Base-by-base conservation (phyloP, 1,284 basidiomycete species). In the Thecaphora frezii region DNA sequence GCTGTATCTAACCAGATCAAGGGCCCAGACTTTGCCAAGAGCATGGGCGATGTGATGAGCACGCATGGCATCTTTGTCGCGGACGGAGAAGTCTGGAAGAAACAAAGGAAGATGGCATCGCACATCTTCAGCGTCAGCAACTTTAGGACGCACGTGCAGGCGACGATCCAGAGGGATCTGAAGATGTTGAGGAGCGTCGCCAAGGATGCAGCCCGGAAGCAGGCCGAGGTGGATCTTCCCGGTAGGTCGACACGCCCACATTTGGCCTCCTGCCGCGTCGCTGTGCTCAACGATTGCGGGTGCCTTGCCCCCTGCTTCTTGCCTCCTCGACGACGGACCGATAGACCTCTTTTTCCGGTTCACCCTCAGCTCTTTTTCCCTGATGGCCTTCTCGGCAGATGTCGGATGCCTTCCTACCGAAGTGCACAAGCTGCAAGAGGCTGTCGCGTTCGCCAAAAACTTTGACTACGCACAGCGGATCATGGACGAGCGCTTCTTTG, bases 21-120 rank as follows among this genome's bases (percentile, higher is more conserved):
- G 53, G 72, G 72, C 8, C 1, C 30, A 19, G 44, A 46, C 37
- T 69, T 74, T 52, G 57, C 62, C 22, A 26, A 25, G 10, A 56
- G 58, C 41, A 64, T 74, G 21, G 38, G 39, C 22, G 73, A 73
- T 44, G 42, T 74, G 23, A 54, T 74, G 5, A 60, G 65, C 21
- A 44, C 47, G 13, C 54, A 65, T 23, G 73, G 73, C 40, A 73
- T 74, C 56, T 71, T 74, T 53, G 67, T 63, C 24, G 58, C 71
- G 39, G 78, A 79, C 50, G 78, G 78, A 3, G 48, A 65, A 12
- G 45, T 56, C 1, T 79, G 78, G 78, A 69, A 70, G 47, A 19
- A 46, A 12, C 74, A 75, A 50, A 56, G 78, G 42, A 72, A 72
- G 61, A 72, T 70, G 70, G 68, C 68, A 2, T 66, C 61, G 16